Conservation (phyloP, 202 grass and related monocot genomes). For the Sporobolus alterniflorus region DNA sequence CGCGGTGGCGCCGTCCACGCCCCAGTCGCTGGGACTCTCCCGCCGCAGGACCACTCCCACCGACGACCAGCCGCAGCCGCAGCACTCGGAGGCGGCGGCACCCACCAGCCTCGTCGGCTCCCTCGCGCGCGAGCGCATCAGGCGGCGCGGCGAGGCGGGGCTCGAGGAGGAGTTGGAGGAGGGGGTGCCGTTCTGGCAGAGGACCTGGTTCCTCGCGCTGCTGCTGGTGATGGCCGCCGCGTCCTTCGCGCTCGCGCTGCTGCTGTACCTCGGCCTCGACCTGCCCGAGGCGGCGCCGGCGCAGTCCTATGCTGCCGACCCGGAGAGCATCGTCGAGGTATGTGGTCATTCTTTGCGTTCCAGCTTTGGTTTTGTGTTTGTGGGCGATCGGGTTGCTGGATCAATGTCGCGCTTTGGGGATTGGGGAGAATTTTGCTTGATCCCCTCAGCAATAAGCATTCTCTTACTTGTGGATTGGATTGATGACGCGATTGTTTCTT, state of each 20-base stretch:
- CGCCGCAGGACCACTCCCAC: constrained; percentile 56
- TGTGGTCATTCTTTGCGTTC: neutral
- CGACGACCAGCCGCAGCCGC: neutral
- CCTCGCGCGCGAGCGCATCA: constrained; percentile 41
- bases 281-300: constrained; percentile 66
- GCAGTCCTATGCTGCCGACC: constrained; percentile 50
- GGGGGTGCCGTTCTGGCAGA: constrained; percentile 79
- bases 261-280: constrained; percentile 85
- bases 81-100: neutral
- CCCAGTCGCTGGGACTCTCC: constrained; percentile 55
- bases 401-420: neutral
- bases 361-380: neutral
- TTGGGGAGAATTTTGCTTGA: neutral
- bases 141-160: constrained; percentile 8
- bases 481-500: constrained; percentile 23
- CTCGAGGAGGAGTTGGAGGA: constrained; percentile 3
- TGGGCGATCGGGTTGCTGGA: neutral
- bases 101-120: constrained; percentile 34
- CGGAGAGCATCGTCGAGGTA: constrained; percentile 63
- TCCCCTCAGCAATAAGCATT: neutral
- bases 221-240: constrained; percentile 71
- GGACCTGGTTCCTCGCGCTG: constrained; percentile 75
- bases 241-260: constrained; percentile 76
- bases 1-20: constrained; percentile 47
- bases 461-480: neutral